These are phyloP conservation scores for Solanum chilense DNA, from an alignment of 257 asterid species.

Conservation along the genomic window DNA sequence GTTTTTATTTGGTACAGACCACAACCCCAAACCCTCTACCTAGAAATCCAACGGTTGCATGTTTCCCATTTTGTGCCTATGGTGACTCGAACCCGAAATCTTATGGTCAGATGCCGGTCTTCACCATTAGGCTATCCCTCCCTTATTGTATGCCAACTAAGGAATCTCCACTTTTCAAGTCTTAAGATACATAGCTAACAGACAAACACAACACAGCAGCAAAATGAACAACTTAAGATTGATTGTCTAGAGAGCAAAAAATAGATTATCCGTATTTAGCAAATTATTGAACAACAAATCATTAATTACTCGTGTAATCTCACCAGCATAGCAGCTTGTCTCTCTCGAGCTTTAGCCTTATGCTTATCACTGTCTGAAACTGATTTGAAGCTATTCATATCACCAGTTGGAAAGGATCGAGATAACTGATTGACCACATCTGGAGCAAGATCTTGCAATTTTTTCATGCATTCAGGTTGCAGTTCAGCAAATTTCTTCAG, in stretches of 20 bases:
- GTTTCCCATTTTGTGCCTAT: neutral
- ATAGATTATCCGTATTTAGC: neutral
- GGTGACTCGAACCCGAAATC: neutral
- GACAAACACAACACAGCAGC: neutral
- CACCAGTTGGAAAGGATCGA: conserved; percentile 22
- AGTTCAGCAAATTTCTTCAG: conserved; percentile 71
- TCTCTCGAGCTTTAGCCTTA: conserved; percentile 90
- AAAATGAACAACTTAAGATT: neutral
- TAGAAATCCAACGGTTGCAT: neutral
- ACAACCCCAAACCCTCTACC: neutral
- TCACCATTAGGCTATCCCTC: neutral
- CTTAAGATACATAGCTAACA: neutral
- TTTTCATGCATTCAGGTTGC: conserved; percentile 64
- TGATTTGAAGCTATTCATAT: conserved; percentile 18
- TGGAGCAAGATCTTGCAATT: conserved; percentile 75
- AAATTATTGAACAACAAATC: neutral
- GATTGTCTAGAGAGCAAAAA: neutral
- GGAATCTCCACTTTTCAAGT: neutral
- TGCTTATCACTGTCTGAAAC: conserved; percentile 59
- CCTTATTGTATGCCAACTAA: neutral
- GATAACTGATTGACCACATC: conserved; percentile 56
- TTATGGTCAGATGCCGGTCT: neutral
- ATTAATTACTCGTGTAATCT: conserved; percentile 12
- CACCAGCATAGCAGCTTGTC: conserved; percentile 96
- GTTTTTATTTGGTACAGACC: neutral